Conservation (phyloP, 768 basidiomycete genomes). For the Phylloporus rhodoxanthus region DNA sequence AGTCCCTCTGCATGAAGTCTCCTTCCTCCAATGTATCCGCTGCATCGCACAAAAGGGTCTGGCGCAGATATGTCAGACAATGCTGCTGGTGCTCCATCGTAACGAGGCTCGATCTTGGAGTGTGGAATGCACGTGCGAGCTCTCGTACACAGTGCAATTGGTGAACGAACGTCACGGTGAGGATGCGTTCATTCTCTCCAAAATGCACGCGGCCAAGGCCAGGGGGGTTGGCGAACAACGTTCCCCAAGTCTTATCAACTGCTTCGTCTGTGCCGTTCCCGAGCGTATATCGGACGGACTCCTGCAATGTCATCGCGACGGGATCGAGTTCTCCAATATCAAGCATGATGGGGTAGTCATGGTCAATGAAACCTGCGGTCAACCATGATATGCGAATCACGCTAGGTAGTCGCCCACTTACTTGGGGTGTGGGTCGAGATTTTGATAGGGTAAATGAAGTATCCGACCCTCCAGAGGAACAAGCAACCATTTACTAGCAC, state of each 20-base stretch:
- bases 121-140: conserved; percentile 6
- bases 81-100: conserved; percentile 26
- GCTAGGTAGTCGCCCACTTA: background rate
- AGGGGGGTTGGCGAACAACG: conserved; percentile 6
- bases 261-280: conserved; percentile 4
- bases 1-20: conserved; percentile 28
- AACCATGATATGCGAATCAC: background rate
- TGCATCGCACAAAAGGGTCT: conserved; percentile 33
- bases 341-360: conserved; percentile 7
- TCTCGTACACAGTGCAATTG: conserved; percentile 9
- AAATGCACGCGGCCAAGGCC: conserved; percentile 9
- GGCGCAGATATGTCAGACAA: conserved; percentile 35
- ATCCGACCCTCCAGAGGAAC: conserved; percentile 2
- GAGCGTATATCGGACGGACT: conserved; percentile 2
- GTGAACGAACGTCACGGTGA: conserved; percentile 7
- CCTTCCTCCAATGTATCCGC: conserved; percentile 30
- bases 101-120: background rate
- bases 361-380: conserved; percentile 3
- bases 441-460: background rate
- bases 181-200: conserved; percentile 3
- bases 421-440: background rate
- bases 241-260: conserved; percentile 7
- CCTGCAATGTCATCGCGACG: conserved; percentile 9
- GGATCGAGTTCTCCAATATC: conserved; percentile 3
- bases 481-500: conserved; percentile 2